phyloP scores from a whole-genome alignment of 192 early-diverging fungal genomes.

The Funneliformis geosporum region DNA sequence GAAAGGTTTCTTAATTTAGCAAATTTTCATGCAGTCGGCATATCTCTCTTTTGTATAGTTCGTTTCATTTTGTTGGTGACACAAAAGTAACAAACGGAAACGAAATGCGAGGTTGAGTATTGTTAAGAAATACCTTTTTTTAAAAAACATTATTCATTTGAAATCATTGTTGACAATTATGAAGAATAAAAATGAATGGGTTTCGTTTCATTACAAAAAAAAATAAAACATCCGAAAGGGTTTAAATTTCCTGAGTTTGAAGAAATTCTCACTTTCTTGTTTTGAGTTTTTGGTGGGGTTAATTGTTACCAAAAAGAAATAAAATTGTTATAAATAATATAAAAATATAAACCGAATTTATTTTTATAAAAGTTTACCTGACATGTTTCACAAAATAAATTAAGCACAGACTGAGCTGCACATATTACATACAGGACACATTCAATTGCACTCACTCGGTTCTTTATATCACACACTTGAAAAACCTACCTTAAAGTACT shows the following conservation, averaged over 20 bases:
- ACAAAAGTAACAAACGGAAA: neutral
- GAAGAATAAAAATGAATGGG: neutral
- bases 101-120: neutral
- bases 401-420: neutral
- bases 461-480: neutral
- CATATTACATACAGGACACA: neutral
- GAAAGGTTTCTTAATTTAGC: neutral
- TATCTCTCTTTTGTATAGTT: neutral
- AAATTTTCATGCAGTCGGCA: neutral
- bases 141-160: neutral
- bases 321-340: neutral
- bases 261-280: neutral
- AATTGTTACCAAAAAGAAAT: neutral
- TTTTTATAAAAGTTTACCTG: no score
- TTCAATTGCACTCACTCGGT: neutral
- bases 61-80: neutral
- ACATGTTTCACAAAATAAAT: neutral
- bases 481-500: neutral
- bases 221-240: neutral
- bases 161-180: neutral
- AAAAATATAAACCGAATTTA: no score
- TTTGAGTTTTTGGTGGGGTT: neutral
- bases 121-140: no score
- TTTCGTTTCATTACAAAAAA: no score
- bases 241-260: neutral